Evolutionary conservation across 108 stramenopile species (phyloP).

Genomic region (Asterionellopsis glacialis): DNA sequence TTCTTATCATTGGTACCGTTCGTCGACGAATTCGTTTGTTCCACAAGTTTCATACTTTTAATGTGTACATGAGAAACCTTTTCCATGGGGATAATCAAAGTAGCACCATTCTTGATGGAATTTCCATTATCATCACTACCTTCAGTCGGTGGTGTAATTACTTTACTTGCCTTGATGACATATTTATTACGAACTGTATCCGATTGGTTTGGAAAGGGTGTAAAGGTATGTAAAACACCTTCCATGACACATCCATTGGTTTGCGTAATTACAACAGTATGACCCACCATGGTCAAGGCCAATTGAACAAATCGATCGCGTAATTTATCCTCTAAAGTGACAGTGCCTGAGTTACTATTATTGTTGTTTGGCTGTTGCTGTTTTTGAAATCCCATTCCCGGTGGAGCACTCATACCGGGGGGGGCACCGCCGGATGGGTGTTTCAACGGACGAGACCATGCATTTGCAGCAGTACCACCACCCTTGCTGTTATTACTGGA

Average conservation of each 20-base stretch:
- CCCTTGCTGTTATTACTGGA: too few relatives aligned
- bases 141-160: constrained; percentile 16
- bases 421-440: constrained; percentile 24
- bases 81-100: constrained; percentile 41
- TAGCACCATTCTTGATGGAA: constrained; percentile 41
- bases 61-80: constrained; percentile 52
- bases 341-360: neutral
- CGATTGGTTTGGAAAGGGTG: constrained; percentile 42
- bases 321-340: constrained; percentile 6
- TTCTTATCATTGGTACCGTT: neutral
- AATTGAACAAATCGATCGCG: constrained; percentile 72
- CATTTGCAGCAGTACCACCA: constrained; percentile 16
- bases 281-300: constrained; percentile 57
- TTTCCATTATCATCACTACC: constrained; percentile 1
- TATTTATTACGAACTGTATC: constrained; percentile 47
- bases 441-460: constrained; percentile 33
- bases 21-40: constrained; percentile 3
- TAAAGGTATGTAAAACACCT: constrained; percentile 72
- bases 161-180: constrained; percentile 52
- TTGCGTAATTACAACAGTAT: constrained; percentile 41
- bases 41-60: constrained; percentile 41
- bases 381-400: constrained; percentile 13
- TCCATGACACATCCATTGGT: constrained; percentile 63
- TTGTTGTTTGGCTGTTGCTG: constrained; percentile 5
- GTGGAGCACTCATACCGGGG: constrained; percentile 37